phyloP scores from a whole-genome alignment of 257 asterid genomes.

The Scutellaria barbata region DNA sequence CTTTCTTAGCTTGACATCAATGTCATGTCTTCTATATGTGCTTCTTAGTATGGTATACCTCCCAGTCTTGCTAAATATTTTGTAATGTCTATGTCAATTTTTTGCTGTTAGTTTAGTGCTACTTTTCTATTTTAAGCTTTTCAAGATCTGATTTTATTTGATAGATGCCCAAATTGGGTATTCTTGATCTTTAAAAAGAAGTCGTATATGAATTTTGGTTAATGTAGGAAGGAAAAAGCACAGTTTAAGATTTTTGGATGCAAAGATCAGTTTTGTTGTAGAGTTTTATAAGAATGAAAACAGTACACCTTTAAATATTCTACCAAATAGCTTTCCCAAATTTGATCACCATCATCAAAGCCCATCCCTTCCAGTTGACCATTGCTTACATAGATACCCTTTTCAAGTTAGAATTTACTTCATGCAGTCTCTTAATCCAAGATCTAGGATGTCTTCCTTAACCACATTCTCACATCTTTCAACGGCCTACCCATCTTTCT shows the following conservation, averaged over 20 bases:
- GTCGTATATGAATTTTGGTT: constrained; percentile 23
- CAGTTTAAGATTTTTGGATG: constrained; percentile 12
- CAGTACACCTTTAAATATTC: neutral
- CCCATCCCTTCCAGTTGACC: too few relatives aligned
- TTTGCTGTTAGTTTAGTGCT: constrained; percentile 22
- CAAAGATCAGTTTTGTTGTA: neutral
- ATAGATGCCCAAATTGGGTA: neutral
- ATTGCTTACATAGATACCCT: too few relatives aligned
- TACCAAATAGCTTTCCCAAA: constrained; percentile 23
- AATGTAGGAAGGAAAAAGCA: constrained; percentile 14
- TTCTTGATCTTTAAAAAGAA: constrained; percentile 26
- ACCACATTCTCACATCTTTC: too few relatives aligned
- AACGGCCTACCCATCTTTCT: too few relatives aligned
- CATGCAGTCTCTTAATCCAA: too few relatives aligned
- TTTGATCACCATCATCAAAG: neutral
- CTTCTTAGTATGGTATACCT: constrained; percentile 92
- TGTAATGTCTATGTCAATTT: constrained; percentile 7
- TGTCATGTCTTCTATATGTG: constrained; percentile 87
- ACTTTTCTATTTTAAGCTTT: constrained; percentile 18
- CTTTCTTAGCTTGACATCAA: constrained; percentile 92
- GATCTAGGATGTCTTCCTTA: too few relatives aligned
- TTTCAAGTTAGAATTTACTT: too few relatives aligned
- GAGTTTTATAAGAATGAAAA: neutral
- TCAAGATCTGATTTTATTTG: constrained; percentile 31
- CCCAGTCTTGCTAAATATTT: constrained; percentile 22